phyloP scores from a whole-genome alignment of 148 eudicot species.

The Rhododendron vialii region DNA sequence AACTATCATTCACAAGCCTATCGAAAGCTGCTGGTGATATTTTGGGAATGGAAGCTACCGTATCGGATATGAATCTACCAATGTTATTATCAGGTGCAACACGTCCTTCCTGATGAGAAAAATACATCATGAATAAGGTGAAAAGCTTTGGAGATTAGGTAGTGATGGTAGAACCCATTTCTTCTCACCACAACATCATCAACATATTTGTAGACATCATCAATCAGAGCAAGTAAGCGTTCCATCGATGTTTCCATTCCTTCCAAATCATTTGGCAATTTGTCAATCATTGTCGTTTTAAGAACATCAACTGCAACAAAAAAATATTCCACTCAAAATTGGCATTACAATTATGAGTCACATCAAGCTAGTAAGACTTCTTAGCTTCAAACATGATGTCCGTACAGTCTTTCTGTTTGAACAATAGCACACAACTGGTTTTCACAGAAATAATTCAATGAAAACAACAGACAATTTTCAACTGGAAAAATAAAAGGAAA shows the following conservation, averaged over 20 bases:
- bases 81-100: conserved; percentile 68
- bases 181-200: conserved; percentile 86
- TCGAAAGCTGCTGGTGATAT: conserved; percentile 69
- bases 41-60: conserved; percentile 83
- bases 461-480: not conserved
- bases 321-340: not conserved
- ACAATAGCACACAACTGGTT: not conserved
- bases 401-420: not conserved
- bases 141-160: not conserved
- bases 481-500: not conserved
- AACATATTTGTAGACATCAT: conserved; percentile 76
- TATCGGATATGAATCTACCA: conserved; percentile 74
- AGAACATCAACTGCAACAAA: conserved; percentile 68
- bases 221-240: conserved; percentile 1
- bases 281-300: conserved; percentile 79
- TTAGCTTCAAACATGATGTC: not conserved
- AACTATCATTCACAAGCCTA: conserved; percentile 79
- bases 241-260: conserved; percentile 34
- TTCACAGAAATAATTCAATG: not conserved
- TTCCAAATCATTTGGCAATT: conserved; percentile 87
- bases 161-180: not conserved
- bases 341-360: not conserved
- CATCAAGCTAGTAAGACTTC: not conserved
- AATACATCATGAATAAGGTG: not conserved
- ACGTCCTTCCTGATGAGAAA: conserved; percentile 55